These are phyloP conservation scores for Lipomyces anomalus DNA, from an alignment of 805 yeast genomes.

Conservation along the genomic window DNA sequence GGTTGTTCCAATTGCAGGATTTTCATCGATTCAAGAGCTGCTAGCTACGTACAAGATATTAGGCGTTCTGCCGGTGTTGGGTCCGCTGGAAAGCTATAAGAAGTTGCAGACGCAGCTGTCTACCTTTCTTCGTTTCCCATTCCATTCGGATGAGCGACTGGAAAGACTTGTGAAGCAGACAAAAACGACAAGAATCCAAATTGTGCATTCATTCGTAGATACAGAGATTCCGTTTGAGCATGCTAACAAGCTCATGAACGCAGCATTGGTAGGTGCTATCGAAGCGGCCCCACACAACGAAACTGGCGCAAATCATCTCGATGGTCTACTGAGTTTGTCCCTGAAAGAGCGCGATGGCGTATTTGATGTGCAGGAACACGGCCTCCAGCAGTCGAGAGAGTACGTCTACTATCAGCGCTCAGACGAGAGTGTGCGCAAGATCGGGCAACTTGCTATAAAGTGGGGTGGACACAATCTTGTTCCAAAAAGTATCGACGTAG, in stretches of 20 bases:
- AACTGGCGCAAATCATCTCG: slow-evolving; percentile 1
- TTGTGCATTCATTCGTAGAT: slow-evolving; percentile 14
- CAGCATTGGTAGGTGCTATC: slow-evolving; percentile 13
- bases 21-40: slow-evolving; percentile 16
- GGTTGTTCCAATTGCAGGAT: slow-evolving; percentile 16
- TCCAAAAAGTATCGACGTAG: slow-evolving; percentile 15
- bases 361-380: slow-evolving; percentile 9
- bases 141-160: slow-evolving; percentile 11
- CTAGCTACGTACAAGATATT: slow-evolving; percentile 4
- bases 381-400: slow-evolving; percentile 7
- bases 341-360: slow-evolving; percentile 10
- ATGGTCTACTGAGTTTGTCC: slow-evolving; percentile 4
- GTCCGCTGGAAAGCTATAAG: slow-evolving; percentile 2
- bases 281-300: slow-evolving; percentile 4
- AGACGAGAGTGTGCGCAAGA: slow-evolving; percentile 6
- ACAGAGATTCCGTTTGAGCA: slow-evolving; percentile 13
- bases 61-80: slow-evolving; percentile 12
- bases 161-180: slow-evolving; percentile 11
- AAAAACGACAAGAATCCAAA: slow-evolving; percentile 5
- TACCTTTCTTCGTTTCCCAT: slow-evolving; percentile 4
- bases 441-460: slow-evolving; percentile 8
- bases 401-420: slow-evolving; percentile 9
- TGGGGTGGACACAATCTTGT: slow-evolving; percentile 20
- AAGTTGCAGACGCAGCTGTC: neutral
- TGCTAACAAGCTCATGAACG: slow-evolving; percentile 11